These are phyloP conservation scores for Fraxinus pennsylvanica DNA, from an alignment of 257 asterid genomes.

Conservation along the genomic window DNA sequence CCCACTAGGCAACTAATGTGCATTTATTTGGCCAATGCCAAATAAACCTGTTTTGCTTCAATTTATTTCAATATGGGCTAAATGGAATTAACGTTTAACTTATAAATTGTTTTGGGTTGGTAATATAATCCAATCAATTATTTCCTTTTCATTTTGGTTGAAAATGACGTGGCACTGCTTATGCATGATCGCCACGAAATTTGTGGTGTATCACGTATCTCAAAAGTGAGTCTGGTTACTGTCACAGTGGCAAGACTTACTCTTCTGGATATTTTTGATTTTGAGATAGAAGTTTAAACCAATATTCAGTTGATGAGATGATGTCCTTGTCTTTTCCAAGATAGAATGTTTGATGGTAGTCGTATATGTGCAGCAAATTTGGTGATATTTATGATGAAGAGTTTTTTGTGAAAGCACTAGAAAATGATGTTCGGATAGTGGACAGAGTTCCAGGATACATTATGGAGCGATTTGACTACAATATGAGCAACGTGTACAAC, in stretches of 20 bases:
- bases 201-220: neutral
- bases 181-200: neutral
- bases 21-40: neutral
- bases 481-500: conserved; percentile 87
- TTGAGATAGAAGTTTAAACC: conserved; percentile 20
- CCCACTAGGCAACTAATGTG: neutral
- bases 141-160: conserved; percentile 1
- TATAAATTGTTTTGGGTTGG: neutral
- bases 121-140: neutral
- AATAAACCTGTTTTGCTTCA: conserved; percentile 11
- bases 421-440: conserved; percentile 80
- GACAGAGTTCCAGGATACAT: conserved; percentile 63
- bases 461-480: conserved; percentile 88
- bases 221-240: neutral
- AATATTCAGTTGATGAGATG: conserved; percentile 3
- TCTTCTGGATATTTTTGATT: neutral
- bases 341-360: conserved; percentile 29
- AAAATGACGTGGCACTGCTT: conserved; percentile 9
- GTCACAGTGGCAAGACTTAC: conserved; percentile 14
- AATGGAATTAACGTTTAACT: neutral
- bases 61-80: neutral
- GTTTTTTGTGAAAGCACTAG: conserved; percentile 67
- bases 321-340: conserved; percentile 20
- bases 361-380: conserved; percentile 72
- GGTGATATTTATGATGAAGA: conserved; percentile 92